A percentile compares a stretch with the other conserved stretches of the same genome.
These are phyloP conservation scores for Stygiomarasmius scandens DNA, from an alignment of 1,284 basidiomycete genomes.

Conservation along the genomic window DNA sequence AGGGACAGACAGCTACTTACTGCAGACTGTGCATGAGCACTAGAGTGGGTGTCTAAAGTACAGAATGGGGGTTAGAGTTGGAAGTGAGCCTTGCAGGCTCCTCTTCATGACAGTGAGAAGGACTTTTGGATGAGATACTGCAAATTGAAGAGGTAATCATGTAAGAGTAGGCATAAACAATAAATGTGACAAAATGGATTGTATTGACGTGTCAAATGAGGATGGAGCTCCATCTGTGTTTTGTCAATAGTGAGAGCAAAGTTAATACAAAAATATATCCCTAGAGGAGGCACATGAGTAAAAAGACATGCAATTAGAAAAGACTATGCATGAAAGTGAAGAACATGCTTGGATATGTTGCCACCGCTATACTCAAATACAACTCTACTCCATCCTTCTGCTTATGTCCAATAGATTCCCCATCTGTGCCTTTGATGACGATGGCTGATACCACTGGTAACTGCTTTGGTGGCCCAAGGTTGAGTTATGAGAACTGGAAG, in stretches of 20 bases:
- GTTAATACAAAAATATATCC: slow-evolving; percentile 1
- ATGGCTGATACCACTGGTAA: slow-evolving; percentile 28
- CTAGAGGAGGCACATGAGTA: background rate
- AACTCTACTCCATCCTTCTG: slow-evolving; percentile 24
- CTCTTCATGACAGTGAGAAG: too few relatives aligned
- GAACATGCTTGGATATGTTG: slow-evolving; percentile 28
- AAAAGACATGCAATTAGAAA: background rate
- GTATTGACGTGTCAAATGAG: slow-evolving; percentile 20
- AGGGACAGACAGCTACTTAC: too few relatives aligned
- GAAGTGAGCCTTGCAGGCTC: too few relatives aligned
- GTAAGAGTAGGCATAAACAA: slow-evolving; percentile 43
- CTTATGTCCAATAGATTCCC: slow-evolving; percentile 21
- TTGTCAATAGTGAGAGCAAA: background rate
- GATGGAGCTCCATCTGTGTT: slow-evolving; percentile 1
- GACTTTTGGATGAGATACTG: too few relatives aligned
- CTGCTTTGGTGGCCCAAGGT: slow-evolving; percentile 27
- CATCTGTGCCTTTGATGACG: slow-evolving; percentile 24
- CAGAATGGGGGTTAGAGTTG: too few relatives aligned
- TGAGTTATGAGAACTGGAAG: too few relatives aligned
- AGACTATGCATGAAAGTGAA: slow-evolving; percentile 7
- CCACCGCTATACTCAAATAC: slow-evolving; percentile 23
- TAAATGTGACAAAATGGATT: slow-evolving; percentile 31
- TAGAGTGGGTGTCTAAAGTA: too few relatives aligned
- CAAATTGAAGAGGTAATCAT: too few relatives aligned
- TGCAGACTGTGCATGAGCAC: too few relatives aligned